Conservation (phyloP, 192 early-diverging fungal species). For the Gigaspora rosea region DNA sequence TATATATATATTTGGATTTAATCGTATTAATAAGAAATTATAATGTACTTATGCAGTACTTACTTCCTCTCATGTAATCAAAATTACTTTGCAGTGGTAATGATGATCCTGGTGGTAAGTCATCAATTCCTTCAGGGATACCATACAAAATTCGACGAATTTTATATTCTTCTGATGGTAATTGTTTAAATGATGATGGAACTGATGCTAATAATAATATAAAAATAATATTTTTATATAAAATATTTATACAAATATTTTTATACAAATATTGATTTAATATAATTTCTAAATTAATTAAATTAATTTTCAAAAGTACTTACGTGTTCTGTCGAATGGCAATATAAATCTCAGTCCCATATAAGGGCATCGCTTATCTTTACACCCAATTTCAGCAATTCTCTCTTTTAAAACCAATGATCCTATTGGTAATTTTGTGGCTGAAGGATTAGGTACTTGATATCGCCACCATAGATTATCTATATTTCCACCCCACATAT, state of each 20-base stretch:
- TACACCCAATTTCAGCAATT: constrained; percentile 42
- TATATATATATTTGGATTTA: neutral
- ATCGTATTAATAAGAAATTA: neutral
- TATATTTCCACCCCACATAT: constrained; percentile 70
- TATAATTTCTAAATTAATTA: constrained; percentile 25
- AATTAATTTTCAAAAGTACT: neutral
- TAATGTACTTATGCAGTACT: neutral
- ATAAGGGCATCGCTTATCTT: constrained; percentile 40
- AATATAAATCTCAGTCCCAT: constrained; percentile 37
- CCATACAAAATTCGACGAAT: constrained; percentile 82
- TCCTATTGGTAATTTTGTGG: constrained; percentile 3
- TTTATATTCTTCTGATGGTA: constrained; percentile 61
- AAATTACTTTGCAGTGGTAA: constrained; percentile 92
- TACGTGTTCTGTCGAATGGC: constrained; percentile 28
- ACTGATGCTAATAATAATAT: constrained; percentile 23
- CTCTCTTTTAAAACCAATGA: constrained; percentile 32
- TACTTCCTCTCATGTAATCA: constrained; percentile 89
- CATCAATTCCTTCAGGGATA: constrained; percentile 86
- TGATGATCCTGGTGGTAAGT: constrained; percentile 68
- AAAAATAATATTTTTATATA: neutral
- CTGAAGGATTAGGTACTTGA: constrained; percentile 3
- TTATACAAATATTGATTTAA: constrained; percentile 19
- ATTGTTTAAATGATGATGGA: constrained; percentile 55
- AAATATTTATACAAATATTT: neutral
- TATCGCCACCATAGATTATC: constrained; percentile 35